Evolutionary conservation across 495 filamentous ascomycete species (phyloP).

Genomic region (Penicillium roqueforti): DNA sequence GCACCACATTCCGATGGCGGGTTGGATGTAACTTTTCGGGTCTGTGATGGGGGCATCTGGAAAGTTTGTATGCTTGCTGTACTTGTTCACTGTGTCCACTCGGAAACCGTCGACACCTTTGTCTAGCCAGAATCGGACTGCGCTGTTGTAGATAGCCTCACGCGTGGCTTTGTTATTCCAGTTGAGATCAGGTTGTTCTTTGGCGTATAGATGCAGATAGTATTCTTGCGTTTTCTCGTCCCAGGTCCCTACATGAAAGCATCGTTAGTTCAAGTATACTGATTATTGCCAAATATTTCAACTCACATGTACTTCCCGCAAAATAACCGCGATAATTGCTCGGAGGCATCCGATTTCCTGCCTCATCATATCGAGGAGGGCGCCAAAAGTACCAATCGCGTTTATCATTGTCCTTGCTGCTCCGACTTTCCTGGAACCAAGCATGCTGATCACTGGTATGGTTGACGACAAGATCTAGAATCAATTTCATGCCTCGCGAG

Average conservation of each 20-base stretch:
- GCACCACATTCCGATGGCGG: conserved; percentile 41
- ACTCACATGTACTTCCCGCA: conserved; percentile 44
- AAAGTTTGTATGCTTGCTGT: conserved; percentile 41
- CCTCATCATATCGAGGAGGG: conserved; percentile 38
- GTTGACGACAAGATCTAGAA: conserved; percentile 57
- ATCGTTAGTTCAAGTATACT: background rate
- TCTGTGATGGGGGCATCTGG: conserved; percentile 42
- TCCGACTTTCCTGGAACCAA: conserved; percentile 52
- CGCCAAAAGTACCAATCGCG: conserved; percentile 59
- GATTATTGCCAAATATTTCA: background rate
- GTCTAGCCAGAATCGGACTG: conserved; percentile 51
- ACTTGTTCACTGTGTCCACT: conserved; percentile 52
- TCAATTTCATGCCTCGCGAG: conserved; percentile 46
- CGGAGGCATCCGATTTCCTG: conserved; percentile 48
- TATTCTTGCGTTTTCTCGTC: conserved; percentile 49
- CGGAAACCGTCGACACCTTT: conserved; percentile 49
- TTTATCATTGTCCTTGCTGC: conserved; percentile 41
- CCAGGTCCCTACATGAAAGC: conserved; percentile 28
- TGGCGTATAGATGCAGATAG: conserved; percentile 47
- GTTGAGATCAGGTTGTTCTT: conserved; percentile 52
- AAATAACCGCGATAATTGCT: conserved; percentile 54
- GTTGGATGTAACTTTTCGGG: conserved; percentile 34
- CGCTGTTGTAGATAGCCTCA: conserved; percentile 42
- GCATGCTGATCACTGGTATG: conserved; percentile 53
- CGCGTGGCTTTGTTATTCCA: conserved; percentile 48